phyloP scores from a whole-genome alignment of 805 yeast species.

The Myxozyma neglecta region DNA sequence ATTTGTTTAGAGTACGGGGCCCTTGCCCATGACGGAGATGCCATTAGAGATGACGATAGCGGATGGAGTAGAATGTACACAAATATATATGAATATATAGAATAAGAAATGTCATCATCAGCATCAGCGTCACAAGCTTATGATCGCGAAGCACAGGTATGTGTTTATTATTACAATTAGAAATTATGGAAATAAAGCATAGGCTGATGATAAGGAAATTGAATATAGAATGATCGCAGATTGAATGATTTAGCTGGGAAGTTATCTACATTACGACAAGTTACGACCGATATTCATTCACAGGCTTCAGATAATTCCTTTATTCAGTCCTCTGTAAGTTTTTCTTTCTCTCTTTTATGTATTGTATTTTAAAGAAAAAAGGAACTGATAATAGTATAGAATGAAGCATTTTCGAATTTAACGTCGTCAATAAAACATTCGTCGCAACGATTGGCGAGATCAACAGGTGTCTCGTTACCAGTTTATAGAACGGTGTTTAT shows the following conservation, averaged over 20 bases:
- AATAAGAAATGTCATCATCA: constrained; percentile 17
- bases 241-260: constrained; percentile 65
- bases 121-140: constrained; percentile 32
- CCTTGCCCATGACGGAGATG: no score
- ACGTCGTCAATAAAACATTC: constrained; percentile 48
- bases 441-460: constrained; percentile 49
- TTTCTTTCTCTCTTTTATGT: no score
- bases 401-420: constrained; percentile 38
- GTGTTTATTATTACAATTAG: no score
- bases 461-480: constrained; percentile 52
- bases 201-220: no score
- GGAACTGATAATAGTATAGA: neutral
- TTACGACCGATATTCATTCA: constrained; percentile 66
- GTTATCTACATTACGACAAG: constrained; percentile 60
- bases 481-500: constrained; percentile 51
- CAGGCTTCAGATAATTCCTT: constrained; percentile 55
- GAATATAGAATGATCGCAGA: constrained; percentile 59
- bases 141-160: constrained; percentile 38
- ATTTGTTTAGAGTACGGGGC: no score
- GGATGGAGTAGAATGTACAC: no score
- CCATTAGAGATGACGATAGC: no score
- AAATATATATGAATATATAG: neutral
- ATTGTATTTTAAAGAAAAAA: no score
- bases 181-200: no score
- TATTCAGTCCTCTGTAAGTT: constrained; percentile 43